Evolutionary conservation across 1,139 yeast species (phyloP), one percentile per base, ranked within the genome.

Genomic region (Lipomyces yarrowii): DNA sequence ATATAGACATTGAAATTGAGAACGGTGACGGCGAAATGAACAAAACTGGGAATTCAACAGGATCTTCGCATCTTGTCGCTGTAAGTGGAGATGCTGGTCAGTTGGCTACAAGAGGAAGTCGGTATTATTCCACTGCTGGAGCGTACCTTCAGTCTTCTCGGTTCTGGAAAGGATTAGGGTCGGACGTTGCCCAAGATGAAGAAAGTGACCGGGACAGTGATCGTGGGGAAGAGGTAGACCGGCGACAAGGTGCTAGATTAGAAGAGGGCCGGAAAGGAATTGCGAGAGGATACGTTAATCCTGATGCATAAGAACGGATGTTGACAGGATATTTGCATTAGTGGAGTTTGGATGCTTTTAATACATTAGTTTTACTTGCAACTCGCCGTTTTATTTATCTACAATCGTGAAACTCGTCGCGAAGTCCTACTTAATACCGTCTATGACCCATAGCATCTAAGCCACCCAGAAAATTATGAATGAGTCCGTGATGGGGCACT

Each of bases 151-250:
- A 91, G 73, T 81, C 81, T 54, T 83, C 96, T 74, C 80, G 82
- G 30, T 69, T 77, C 6, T 94, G 99, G 99, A 86, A 88, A 0
- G 99, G 99, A 0, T 80, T 94, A 51, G 99, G 99, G 0, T 88
- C 96, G 69, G 98, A 93, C 74, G 91, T 83, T 76, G 71, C 73
- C 7, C 73, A 66, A 7, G 76, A 73, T 75, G 59, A 71, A 11
- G 77, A 76, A 2, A 15, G 48, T 8, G 82, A 80, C n/a, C 83
- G 79, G 5, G 81, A 77, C 0, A 78, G 74, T 56, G 86, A 82
- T 57, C 77, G 56, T 11, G 51, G 59, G 11, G 74, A 11, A 76
- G 32, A 55, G 37, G 18, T n/a, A 13, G 33, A 30, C 2, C 18
- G 55, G 18, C 11, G n/a, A 23, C 8, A 35, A 8, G 96, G 94